These are phyloP conservation scores for Pyronema domesticum DNA, from an alignment of 495 filamentous ascomycete species.

Conservation along the genomic window DNA sequence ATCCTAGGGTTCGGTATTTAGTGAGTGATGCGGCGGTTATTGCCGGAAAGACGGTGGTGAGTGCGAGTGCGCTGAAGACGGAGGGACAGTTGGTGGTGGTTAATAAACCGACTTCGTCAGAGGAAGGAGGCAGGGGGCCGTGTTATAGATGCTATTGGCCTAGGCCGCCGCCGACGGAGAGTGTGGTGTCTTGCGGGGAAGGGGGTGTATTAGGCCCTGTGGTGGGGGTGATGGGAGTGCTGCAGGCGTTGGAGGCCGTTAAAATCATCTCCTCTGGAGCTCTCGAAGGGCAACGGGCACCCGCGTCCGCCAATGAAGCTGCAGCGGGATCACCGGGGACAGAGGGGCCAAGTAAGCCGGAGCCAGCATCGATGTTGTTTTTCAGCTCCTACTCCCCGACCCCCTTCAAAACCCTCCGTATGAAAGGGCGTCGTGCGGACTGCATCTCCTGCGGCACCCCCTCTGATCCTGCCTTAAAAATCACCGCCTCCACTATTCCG, in stretches of 20 bases:
- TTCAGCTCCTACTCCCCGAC: constrained; percentile 27
- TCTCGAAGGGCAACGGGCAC: not conserved
- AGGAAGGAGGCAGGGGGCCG: no score
- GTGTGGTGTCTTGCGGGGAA: constrained; percentile 68
- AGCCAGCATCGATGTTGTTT: constrained; percentile 26
- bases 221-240: constrained; percentile 81
- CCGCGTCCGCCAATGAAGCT: constrained; percentile 27
- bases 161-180: constrained; percentile 62
- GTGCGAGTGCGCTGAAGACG: constrained; percentile 66
- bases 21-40: constrained; percentile 81
- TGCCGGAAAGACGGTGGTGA: constrained; percentile 65
- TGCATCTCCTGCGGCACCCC: constrained; percentile 51
- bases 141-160: constrained; percentile 93
- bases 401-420: constrained; percentile 52
- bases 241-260: constrained; percentile 79
- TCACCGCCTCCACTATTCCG: not conserved
- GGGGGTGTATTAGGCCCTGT: constrained; percentile 84
- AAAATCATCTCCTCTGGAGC: constrained; percentile 45
- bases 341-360: constrained; percentile 26
- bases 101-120: constrained; percentile 49
- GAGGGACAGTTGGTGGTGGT: constrained; percentile 84
- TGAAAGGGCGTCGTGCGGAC: constrained; percentile 44
- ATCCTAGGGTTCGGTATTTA: constrained; percentile 75
- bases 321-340: constrained; percentile 27
- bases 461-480: not conserved